A percentile compares a stretch with the other conserved stretches of the same genome.
Evolutionary conservation across 2,329 filamentous ascomycete species (phyloP).

Genomic region (Lasiodiplodia gonubiensis): DNA sequence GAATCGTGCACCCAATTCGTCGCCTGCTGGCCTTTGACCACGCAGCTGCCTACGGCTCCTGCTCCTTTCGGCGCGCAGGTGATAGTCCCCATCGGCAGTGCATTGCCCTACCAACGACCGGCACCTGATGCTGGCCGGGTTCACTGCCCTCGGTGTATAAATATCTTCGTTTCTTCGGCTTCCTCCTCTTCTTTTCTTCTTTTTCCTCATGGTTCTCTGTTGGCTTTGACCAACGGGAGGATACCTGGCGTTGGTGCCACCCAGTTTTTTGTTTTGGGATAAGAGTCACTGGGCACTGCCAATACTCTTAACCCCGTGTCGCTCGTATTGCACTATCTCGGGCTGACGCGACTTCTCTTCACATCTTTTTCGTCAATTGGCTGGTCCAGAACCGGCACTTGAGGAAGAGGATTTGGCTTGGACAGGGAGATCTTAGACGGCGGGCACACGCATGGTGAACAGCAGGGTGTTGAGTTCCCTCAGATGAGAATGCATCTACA

Average conservation of each 20-base stretch:
- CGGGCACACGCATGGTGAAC: no score
- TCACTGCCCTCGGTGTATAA: background rate
- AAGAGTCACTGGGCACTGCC: background rate
- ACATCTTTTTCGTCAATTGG: background rate
- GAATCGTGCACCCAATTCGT: background rate
- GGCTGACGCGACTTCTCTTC: background rate
- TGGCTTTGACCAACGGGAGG: background rate
- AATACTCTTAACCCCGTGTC: background rate
- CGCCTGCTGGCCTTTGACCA: background rate
- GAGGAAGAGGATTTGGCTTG: background rate
- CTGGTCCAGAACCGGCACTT: background rate
- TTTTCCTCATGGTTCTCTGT: conserved; percentile 1
- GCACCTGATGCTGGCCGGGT: no score
- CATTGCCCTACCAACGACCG: background rate
- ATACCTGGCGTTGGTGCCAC: background rate
- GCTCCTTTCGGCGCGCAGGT: background rate
- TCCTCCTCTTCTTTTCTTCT: background rate
- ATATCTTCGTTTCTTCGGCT: background rate
- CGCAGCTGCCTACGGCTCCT: background rate
- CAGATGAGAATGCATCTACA: no score
- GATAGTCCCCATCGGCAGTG: background rate
- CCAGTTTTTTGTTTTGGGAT: background rate
- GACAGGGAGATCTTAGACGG: background rate
- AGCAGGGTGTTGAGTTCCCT: no score
- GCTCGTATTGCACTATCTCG: conserved; percentile 4